These are phyloP conservation scores for Beauveria varroae DNA, from an alignment of 2,329 filamentous ascomycete species.

Conservation along the genomic window DNA sequence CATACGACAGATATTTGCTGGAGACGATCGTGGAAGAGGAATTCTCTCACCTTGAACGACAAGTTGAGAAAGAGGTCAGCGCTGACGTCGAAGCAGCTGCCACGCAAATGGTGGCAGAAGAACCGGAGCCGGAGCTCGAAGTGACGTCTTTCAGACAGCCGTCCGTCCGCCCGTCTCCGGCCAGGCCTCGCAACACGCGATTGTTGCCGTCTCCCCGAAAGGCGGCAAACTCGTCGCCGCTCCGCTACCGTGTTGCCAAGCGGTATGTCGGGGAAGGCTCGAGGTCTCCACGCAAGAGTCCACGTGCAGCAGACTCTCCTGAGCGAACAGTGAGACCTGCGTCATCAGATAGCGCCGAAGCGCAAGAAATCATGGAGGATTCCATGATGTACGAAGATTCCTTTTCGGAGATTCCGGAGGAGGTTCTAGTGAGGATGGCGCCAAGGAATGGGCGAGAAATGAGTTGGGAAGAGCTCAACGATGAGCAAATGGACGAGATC, in stretches of 20 bases:
- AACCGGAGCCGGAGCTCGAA: neutral
- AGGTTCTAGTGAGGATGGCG: constrained; percentile 39
- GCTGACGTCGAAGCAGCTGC: neutral
- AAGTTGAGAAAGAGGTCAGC: neutral
- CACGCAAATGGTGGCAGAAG: neutral
- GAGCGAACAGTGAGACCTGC: neutral
- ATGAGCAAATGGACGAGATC: constrained; percentile 8
- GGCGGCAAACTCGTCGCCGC: constrained; percentile 19
- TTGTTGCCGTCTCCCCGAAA: constrained; percentile 1
- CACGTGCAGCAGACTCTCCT: constrained; percentile 1
- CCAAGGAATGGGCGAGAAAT: constrained; percentile 10
- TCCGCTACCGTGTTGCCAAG: constrained; percentile 27
- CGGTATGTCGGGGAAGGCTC: neutral
- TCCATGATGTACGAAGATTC: constrained; percentile 42
- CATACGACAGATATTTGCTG: neutral
- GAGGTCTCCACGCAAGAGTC: neutral
- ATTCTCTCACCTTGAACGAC: neutral
- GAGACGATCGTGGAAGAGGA: neutral
- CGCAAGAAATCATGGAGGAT: constrained; percentile 16
- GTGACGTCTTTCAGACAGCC: constrained; percentile 15
- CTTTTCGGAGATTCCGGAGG: constrained; percentile 49
- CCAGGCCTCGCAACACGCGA: neutral
- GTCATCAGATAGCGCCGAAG: neutral
- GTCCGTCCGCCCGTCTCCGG: constrained; percentile 15
- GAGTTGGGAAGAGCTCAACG: constrained; percentile 10